Conservation (phyloP, 2,329 filamentous ascomycete genomes). For the Sphaerostilbella broomeana region DNA sequence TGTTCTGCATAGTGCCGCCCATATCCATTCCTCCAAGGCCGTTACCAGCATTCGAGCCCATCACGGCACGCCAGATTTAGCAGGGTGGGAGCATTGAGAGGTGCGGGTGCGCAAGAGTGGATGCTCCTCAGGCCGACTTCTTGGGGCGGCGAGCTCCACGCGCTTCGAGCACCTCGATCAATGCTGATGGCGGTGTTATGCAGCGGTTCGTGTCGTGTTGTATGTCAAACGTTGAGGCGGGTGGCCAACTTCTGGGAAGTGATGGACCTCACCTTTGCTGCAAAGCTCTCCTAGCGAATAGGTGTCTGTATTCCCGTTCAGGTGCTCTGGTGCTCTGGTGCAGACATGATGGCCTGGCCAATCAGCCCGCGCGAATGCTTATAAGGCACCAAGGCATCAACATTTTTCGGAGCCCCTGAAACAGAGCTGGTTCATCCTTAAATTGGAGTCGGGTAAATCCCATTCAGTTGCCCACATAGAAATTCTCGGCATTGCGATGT, state of each 20-base stretch:
- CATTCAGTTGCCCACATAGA: too few relatives aligned
- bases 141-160: slow-evolving; percentile 13
- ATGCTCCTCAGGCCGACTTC: slow-evolving; percentile 18
- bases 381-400: slow-evolving; percentile 36
- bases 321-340: slow-evolving; percentile 14
- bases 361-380: slow-evolving; percentile 20
- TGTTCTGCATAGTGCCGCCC: slow-evolving; percentile 38
- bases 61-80: slow-evolving; percentile 32
- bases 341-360: slow-evolving; percentile 18
- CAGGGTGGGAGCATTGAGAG: slow-evolving; percentile 33
- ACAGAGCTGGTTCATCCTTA: too few relatives aligned
- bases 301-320: slow-evolving; percentile 12
- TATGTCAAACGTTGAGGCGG: not conserved
- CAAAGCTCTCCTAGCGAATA: slow-evolving; percentile 10
- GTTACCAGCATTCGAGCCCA: slow-evolving; percentile 39
- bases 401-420: slow-evolving; percentile 10
- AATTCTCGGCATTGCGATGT: too few relatives aligned
- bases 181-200: too few relatives aligned
- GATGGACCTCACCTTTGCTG: slow-evolving; percentile 4
- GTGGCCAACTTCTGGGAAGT: slow-evolving; percentile 1
- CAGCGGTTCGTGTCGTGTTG: too few relatives aligned
- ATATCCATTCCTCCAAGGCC: slow-evolving; percentile 42
- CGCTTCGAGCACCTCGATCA: slow-evolving; percentile 11
- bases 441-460: too few relatives aligned
- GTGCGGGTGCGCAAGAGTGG: slow-evolving; percentile 18